Percentiles rank a stretch among this genome's conserved stretches.
Conservation (phyloP, 225 moss, liverwort and hornwort genomes). For the Marchantia paleacea region DNA sequence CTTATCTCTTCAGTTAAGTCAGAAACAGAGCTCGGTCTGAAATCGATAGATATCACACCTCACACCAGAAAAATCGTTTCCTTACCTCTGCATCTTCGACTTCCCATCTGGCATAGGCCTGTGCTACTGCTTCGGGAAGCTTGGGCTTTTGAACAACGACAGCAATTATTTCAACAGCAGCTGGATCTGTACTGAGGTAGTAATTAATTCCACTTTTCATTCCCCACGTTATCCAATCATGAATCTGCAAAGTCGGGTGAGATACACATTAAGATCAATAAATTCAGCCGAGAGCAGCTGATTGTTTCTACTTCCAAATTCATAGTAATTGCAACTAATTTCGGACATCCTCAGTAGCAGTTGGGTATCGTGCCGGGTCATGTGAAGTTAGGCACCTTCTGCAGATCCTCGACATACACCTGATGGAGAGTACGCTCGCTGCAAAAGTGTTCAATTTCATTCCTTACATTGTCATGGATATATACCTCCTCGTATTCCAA, state of each 20-base stretch:
- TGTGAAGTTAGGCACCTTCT: neutral
- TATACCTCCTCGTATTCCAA: neutral
- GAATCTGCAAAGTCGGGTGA: neutral
- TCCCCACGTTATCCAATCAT: neutral
- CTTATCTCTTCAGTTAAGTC: too few relatives aligned
- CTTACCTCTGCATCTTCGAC: neutral
- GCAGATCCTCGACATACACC: neutral
- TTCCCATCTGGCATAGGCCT: neutral
- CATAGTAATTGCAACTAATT: too few relatives aligned
- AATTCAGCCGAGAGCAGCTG: neutral
- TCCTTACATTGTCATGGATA: neutral
- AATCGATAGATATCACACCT: too few relatives aligned
- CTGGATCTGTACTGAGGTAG: neutral
- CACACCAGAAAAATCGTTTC: neutral
- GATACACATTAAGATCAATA: neutral
- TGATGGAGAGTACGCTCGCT: neutral
- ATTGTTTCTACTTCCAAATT: too few relatives aligned
- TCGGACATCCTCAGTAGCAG: too few relatives aligned
- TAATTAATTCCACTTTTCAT: neutral
- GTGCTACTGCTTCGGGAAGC: neutral
- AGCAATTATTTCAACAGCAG: neutral
- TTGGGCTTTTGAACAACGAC: neutral
- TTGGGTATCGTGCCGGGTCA: neutral
- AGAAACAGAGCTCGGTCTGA: too few relatives aligned
- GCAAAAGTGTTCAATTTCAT: neutral